Percentiles rank a stretch among this genome's conserved stretches.
Evolutionary conservation across 2,329 filamentous ascomycete species (phyloP).

Genomic region (Aspergillus texensis): DNA sequence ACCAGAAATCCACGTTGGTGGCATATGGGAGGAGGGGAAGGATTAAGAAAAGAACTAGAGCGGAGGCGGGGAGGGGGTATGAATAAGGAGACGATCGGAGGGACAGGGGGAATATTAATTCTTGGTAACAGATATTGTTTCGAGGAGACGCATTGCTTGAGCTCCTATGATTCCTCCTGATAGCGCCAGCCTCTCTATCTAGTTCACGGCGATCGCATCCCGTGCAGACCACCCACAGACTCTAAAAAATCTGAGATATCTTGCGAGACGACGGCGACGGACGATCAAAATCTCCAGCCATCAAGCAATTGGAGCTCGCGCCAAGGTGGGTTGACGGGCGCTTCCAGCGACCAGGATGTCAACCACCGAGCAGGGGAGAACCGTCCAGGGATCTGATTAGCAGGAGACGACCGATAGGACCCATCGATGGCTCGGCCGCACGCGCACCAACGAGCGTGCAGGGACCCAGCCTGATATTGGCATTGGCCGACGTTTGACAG

Average conservation of each 20-base stretch:
- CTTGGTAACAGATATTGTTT: not conserved
- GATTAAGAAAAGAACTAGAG: constrained; percentile 13
- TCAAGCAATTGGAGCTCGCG: constrained; percentile 35
- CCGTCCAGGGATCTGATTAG: constrained; percentile 32
- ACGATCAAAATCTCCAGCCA: constrained; percentile 35
- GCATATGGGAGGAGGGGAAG: constrained; percentile 12
- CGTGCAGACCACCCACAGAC: constrained; percentile 3
- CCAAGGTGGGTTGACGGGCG: constrained; percentile 29
- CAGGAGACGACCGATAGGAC: constrained; percentile 32
- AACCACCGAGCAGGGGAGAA: constrained; percentile 9
- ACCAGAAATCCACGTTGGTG: constrained; percentile 20
- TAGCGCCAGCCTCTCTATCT: constrained; percentile 12
- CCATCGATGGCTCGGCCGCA: constrained; percentile 28
- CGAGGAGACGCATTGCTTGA: not conserved
- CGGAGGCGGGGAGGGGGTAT: constrained; percentile 11
- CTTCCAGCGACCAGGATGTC: constrained; percentile 26
- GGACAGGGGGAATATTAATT: not conserved
- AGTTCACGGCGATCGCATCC: constrained; percentile 14
- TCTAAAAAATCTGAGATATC: constrained; percentile 17
- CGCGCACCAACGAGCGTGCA: constrained; percentile 36
- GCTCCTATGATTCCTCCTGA: constrained; percentile 9
- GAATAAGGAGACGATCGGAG: not conserved
- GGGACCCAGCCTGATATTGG: constrained; percentile 19
- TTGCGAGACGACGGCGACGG: constrained; percentile 29
- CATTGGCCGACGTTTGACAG: constrained; percentile 10